A percentile compares a stretch with the other conserved stretches of the same genome.
phyloP scores from a whole-genome alignment of 352 stramenopile species.

The Globisporangium lucens region DNA sequence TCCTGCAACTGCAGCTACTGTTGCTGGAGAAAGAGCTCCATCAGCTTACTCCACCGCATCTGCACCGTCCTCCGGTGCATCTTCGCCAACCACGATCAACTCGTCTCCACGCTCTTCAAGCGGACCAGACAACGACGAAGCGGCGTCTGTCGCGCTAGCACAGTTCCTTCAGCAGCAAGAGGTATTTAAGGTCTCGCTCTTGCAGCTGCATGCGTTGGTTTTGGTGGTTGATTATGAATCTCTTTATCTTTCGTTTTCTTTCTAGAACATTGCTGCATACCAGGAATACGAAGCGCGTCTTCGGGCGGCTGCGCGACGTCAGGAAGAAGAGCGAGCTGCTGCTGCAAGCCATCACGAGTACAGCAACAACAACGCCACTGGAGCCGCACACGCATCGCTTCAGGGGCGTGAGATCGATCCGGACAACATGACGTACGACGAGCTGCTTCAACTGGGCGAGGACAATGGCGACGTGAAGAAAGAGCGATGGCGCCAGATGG shows the following conservation, averaged over 20 bases:
- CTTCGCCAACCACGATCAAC: slow-evolving; percentile 22
- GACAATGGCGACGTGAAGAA: slow-evolving; percentile 74
- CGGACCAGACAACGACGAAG: slow-evolving; percentile 37
- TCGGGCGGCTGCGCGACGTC: slow-evolving; percentile 18
- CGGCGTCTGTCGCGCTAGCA: slow-evolving; percentile 61
- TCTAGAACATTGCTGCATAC: slow-evolving; percentile 69
- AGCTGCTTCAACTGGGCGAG: slow-evolving; percentile 66
- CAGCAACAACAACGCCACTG: not conserved
- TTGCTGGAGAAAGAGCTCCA: not conserved
- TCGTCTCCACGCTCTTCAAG: slow-evolving; percentile 14
- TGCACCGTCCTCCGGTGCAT: slow-evolving; percentile 19
- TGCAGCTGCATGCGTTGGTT: not conserved
- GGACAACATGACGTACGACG: slow-evolving; percentile 82
- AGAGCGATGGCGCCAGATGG: slow-evolving; percentile 63
- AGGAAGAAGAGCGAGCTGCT: slow-evolving; percentile 10
- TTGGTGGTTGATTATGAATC: not conserved
- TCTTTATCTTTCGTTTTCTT: not conserved
- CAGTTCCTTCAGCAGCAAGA: slow-evolving; percentile 73
- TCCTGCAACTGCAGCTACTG: not conserved
- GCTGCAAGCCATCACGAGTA: slow-evolving; percentile 12
- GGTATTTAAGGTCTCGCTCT: slow-evolving; percentile 20
- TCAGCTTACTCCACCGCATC: not conserved
- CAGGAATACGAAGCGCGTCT: slow-evolving; percentile 54
- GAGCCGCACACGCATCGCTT: slow-evolving; percentile 1
- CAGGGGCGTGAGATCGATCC: slow-evolving; percentile 43